Evolutionary conservation across 345 rosid species (phyloP).

Genomic region (Eucalyptus lansdowneana): DNA sequence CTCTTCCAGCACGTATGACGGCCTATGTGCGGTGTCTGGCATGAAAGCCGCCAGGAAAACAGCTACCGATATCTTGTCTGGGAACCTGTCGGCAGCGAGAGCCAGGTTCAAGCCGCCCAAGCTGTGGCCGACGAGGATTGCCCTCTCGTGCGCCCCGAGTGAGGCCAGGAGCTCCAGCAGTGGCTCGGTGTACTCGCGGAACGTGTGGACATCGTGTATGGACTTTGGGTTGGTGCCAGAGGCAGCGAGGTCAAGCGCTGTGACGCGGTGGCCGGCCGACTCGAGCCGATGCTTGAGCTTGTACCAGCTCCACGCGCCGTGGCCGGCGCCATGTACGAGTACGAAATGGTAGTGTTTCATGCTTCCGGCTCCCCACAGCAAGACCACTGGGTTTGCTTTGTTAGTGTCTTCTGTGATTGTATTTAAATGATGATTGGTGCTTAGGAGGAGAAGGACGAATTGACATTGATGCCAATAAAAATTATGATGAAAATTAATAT

Average conservation of each 20-base stretch:
- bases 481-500: background rate
- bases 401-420: background rate
- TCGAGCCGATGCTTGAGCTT: slow-evolving; percentile 45
- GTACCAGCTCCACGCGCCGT: slow-evolving; percentile 67
- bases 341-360: slow-evolving; percentile 23
- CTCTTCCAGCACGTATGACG: background rate
- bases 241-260: slow-evolving; percentile 34
- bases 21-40: background rate
- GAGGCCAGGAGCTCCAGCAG: slow-evolving; percentile 22
- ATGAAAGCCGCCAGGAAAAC: background rate
- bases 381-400: background rate
- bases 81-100: slow-evolving; percentile 9
- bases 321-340: slow-evolving; percentile 47
- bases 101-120: slow-evolving; percentile 50
- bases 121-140: slow-evolving; percentile 65
- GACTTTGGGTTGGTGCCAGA: slow-evolving; percentile 27
- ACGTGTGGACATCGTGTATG: slow-evolving; percentile 26
- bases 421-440: background rate
- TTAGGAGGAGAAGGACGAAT: background rate
- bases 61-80: background rate
- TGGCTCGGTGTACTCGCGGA: slow-evolving; percentile 32
- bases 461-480: background rate
- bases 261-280: slow-evolving; percentile 35
- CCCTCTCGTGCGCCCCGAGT: slow-evolving; percentile 18
- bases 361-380: too few relatives aligned